phyloP scores from a whole-genome alignment of 2,329 filamentous ascomycete species.

The Apiospora saccharicola region DNA sequence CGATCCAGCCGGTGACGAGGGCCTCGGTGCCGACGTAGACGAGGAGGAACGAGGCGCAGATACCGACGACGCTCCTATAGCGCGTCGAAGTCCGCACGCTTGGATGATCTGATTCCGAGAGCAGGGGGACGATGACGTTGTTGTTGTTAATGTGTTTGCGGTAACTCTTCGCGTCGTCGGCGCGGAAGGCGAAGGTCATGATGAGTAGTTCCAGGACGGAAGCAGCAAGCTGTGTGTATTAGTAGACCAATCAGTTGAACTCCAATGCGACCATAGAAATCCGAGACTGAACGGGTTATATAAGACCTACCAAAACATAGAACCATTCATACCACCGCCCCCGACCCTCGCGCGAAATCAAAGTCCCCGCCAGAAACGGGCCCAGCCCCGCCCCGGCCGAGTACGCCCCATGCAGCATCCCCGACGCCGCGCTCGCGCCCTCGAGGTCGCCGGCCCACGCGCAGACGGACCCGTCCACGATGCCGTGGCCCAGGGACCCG shows the following conservation, averaged over 20 bases:
- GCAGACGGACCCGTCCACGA: conserved; percentile 53
- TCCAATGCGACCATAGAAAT: neutral
- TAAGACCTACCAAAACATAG: conserved; percentile 44
- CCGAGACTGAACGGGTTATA: too few relatives aligned
- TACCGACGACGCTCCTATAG: conserved; percentile 37
- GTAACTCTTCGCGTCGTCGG: conserved; percentile 43
- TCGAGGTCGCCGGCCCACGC: conserved; percentile 51
- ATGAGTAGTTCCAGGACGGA: conserved; percentile 37
- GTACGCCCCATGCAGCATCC: conserved; percentile 50
- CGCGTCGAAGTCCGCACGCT: neutral
- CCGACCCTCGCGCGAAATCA: conserved; percentile 37
- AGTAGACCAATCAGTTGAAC: neutral
- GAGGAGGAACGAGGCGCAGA: conserved; percentile 52
- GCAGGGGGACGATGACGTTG: conserved; percentile 25
- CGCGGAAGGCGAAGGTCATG: conserved; percentile 46
- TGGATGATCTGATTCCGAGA: conserved; percentile 43
- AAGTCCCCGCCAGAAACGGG: conserved; percentile 43
- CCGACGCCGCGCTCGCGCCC: conserved; percentile 47
- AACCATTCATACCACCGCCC: conserved; percentile 50
- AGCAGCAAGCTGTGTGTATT: neutral
- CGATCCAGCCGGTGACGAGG: conserved; percentile 54
- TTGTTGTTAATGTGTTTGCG: neutral
- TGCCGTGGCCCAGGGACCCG: conserved; percentile 47
- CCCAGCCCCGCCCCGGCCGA: conserved; percentile 48
- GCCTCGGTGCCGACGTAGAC: conserved; percentile 53